Evolutionary conservation across 1,139 yeast species (phyloP).

Genomic region (Taiozyma sp.): DNA sequence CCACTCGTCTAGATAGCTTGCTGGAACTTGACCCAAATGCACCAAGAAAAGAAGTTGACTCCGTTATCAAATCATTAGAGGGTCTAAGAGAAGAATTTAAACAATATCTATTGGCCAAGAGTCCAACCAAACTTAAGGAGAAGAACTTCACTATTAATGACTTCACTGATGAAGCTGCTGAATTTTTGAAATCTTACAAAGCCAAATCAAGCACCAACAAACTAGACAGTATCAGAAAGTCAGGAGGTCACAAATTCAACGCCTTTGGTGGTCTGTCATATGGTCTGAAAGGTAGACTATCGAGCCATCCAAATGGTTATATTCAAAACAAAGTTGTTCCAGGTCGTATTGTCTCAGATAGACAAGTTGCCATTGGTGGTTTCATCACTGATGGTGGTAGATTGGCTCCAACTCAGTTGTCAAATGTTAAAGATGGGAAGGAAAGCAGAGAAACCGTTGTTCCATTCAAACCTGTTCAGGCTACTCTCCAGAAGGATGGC

Average conservation of each 20-base stretch:
- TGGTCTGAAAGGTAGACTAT: slow-evolving; percentile 61
- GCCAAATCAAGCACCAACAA: slow-evolving; percentile 23
- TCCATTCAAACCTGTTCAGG: slow-evolving; percentile 16
- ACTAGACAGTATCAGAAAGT: slow-evolving; percentile 10
- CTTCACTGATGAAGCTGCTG: slow-evolving; percentile 31
- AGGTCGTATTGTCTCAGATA: slow-evolving; percentile 54
- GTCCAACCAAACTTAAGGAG: slow-evolving; percentile 32
- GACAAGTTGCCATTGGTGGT: slow-evolving; percentile 70
- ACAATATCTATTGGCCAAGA: slow-evolving; percentile 32
- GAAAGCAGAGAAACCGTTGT: slow-evolving; percentile 19
- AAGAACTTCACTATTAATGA: slow-evolving; percentile 27
- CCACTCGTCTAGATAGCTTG: slow-evolving; percentile 2
- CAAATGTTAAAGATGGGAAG: slow-evolving; percentile 11
- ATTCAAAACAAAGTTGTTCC: slow-evolving; percentile 54
- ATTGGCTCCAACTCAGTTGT: slow-evolving; percentile 7
- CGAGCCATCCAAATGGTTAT: slow-evolving; percentile 73
- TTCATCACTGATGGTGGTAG: slow-evolving; percentile 40
- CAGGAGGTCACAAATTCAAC: slow-evolving; percentile 30
- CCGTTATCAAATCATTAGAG: slow-evolving; percentile 21
- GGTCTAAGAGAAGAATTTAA: slow-evolving; percentile 33
- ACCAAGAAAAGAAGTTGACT: slow-evolving; percentile 9
- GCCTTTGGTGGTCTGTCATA: slow-evolving; percentile 77
- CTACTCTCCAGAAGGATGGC: slow-evolving; percentile 16
- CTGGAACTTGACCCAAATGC: slow-evolving; percentile 4
- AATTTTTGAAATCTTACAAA: slow-evolving; percentile 28